phyloP scores from a whole-genome alignment of 1,284 basidiomycete species.

The Ganoderma multipileum region DNA sequence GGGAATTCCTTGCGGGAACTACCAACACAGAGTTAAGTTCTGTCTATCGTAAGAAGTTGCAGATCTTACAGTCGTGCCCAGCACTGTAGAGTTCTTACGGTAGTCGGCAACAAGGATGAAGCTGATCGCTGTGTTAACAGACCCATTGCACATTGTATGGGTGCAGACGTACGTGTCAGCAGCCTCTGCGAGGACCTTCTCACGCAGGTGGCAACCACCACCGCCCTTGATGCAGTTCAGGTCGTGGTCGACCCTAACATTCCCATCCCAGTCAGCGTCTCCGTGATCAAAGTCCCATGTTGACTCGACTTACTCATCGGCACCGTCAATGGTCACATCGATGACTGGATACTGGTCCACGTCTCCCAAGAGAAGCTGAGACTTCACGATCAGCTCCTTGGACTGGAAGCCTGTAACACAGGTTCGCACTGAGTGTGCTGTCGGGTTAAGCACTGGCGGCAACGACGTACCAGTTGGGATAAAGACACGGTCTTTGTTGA shows the following conservation, averaged over 20 bases:
- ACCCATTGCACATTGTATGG: neutral
- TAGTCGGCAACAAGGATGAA: conserved; percentile 97
- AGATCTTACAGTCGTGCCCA: conserved; percentile 83
- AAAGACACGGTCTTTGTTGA: conserved; percentile 86
- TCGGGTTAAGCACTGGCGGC: no score
- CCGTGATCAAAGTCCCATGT: neutral
- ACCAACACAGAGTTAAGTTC: neutral
- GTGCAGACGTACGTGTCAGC: conserved; percentile 73
- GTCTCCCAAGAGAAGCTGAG: conserved; percentile 86
- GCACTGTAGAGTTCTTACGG: conserved; percentile 86
- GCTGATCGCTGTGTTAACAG: conserved; percentile 43
- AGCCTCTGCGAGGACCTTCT: conserved; percentile 97
- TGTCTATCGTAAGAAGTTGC: neutral
- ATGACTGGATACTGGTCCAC: conserved; percentile 90
- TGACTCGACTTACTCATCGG: conserved; percentile 81
- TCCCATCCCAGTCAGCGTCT: conserved; percentile 6
- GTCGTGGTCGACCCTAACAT: conserved; percentile 78
- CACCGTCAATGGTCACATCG: conserved; percentile 97
- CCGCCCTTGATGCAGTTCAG: conserved; percentile 98
- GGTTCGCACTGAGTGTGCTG: neutral
- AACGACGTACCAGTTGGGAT: conserved; percentile 80
- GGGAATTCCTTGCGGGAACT: conserved; percentile 92
- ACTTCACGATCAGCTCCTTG: conserved; percentile 91
- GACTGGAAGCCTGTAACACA: conserved; percentile 85
- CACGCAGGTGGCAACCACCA: conserved; percentile 95